Evolutionary conservation across 2,329 filamentous ascomycete species (phyloP).

Genomic region (Hymenoscyphus albidus): DNA sequence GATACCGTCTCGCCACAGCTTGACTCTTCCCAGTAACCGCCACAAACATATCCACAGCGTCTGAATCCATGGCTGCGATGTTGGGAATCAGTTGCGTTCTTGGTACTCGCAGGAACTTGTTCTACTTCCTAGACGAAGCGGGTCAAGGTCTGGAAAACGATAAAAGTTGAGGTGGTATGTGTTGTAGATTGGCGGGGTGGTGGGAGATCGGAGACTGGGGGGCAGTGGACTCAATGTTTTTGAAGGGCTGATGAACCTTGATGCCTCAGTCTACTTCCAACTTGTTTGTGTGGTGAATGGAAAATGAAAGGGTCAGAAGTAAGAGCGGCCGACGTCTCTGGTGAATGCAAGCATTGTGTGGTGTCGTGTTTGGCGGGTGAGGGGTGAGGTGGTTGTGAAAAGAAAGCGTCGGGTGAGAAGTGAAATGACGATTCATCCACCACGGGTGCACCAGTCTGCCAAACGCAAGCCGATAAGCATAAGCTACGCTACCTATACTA

Average conservation of each 20-base stretch:
- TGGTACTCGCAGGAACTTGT: not conserved
- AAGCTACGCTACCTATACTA: not conserved
- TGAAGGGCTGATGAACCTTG: too few relatives aligned
- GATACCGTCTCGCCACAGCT: constrained; percentile 74
- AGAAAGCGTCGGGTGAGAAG: not conserved
- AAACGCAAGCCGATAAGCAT: not conserved
- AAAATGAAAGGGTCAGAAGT: not conserved
- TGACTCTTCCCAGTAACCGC: constrained; percentile 73
- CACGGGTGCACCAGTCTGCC: not conserved
- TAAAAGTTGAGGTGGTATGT: not conserved
- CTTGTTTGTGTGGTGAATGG: not conserved
- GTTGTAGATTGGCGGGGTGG: not conserved
- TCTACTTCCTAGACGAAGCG: not conserved
- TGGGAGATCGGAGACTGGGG: not conserved
- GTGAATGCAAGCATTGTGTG: not conserved
- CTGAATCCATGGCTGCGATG: constrained; percentile 47
- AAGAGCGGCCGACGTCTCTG: not conserved
- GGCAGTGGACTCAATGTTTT: not conserved
- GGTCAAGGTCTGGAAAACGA: not conserved
- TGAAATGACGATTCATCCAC: constrained; percentile 3
- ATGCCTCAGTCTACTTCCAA: too few relatives aligned
- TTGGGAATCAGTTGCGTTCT: not conserved
- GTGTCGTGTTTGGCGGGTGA: not conserved
- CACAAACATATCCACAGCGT: constrained; percentile 67
- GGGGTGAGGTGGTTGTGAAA: not conserved